Conservation (phyloP, 2,329 filamentous ascomycete species). For the Lasiodiplodia sp. region DNA sequence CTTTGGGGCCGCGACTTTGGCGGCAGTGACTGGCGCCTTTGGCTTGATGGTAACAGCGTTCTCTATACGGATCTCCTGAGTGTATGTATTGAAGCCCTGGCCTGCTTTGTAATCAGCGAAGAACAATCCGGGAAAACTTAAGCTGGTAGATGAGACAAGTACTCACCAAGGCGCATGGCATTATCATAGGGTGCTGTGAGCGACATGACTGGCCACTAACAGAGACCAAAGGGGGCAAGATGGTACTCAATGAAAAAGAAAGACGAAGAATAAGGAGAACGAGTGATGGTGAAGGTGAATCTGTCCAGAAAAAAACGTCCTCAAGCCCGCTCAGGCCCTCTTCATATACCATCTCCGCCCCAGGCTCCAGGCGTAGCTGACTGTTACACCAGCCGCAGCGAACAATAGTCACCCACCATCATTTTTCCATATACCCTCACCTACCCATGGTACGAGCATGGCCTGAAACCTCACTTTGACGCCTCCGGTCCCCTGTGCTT, state of each 20-base stretch:
- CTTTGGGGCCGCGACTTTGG: slow-evolving; percentile 19
- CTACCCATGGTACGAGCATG: background rate
- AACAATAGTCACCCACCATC: background rate
- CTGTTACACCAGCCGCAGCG: slow-evolving; percentile 14
- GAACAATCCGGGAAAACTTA: background rate
- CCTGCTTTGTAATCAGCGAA: slow-evolving; percentile 32
- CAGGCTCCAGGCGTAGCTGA: background rate
- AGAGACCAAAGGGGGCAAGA: background rate
- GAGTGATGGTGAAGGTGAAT: background rate
- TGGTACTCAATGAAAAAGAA: background rate
- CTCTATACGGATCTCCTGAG: slow-evolving; percentile 49
- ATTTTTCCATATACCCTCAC: background rate
- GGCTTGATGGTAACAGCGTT: slow-evolving; percentile 42
- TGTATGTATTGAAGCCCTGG: slow-evolving; percentile 51
- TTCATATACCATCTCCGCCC: background rate
- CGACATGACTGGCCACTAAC: slow-evolving; percentile 35
- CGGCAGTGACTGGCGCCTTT: slow-evolving; percentile 11
- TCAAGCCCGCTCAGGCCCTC: background rate
- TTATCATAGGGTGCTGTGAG: slow-evolving; percentile 48
- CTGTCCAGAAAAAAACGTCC: background rate
- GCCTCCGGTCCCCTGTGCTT: background rate
- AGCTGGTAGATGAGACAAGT: background rate
- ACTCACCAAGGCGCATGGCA: slow-evolving; percentile 46
- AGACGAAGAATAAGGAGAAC: background rate
- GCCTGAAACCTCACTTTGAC: slow-evolving; percentile 16